Percentiles rank a stretch among this genome's conserved stretches.
These are phyloP conservation scores for Cicer pinnatifidum DNA, from an alignment of 306 rosid genomes.

Conservation along the genomic window DNA sequence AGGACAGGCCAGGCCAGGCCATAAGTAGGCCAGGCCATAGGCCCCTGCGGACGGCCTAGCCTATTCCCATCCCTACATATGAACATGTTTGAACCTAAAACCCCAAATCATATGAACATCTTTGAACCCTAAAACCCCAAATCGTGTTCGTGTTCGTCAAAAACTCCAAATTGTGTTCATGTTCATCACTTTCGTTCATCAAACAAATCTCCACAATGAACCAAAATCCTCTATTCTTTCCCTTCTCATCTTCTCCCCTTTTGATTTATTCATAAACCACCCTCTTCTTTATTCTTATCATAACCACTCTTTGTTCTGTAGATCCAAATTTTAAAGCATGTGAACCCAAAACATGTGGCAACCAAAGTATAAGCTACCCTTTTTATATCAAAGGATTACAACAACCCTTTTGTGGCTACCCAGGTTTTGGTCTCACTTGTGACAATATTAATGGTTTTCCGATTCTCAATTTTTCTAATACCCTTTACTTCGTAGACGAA, in stretches of 20 bases:
- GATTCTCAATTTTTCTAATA: slow-evolving; percentile 42
- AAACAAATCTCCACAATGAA: slow-evolving; percentile 50
- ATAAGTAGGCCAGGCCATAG: no score
- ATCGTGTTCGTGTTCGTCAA: accelerated
- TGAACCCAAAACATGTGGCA: slow-evolving; percentile 48
- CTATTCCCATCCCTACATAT: no score
- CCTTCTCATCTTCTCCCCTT: slow-evolving; percentile 3
- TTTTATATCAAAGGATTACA: slow-evolving; percentile 50
- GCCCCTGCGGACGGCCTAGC: no score
- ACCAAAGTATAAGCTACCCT: slow-evolving; percentile 54
- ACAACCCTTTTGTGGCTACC: slow-evolving; percentile 55
- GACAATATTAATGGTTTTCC: slow-evolving; percentile 27
- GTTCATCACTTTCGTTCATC: no score
- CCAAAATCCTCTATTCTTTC: slow-evolving; percentile 17
- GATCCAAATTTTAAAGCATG: slow-evolving; percentile 49
- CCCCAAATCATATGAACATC: no score
- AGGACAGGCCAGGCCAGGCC: no score
- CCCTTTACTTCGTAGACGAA: slow-evolving; percentile 29
- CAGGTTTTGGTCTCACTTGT: slow-evolving; percentile 61
- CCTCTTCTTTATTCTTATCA: slow-evolving; percentile 9
- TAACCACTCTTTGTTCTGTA: not conserved
- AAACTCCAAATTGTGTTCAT: no score
- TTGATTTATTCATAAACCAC: slow-evolving; percentile 20
- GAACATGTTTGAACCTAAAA: no score
- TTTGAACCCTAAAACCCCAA: no score